A percentile compares a stretch with the other conserved stretches of the same genome.
Evolutionary conservation across 2,329 filamentous ascomycete species (phyloP).

Genomic region (Aspergillus sclerotialis): DNA sequence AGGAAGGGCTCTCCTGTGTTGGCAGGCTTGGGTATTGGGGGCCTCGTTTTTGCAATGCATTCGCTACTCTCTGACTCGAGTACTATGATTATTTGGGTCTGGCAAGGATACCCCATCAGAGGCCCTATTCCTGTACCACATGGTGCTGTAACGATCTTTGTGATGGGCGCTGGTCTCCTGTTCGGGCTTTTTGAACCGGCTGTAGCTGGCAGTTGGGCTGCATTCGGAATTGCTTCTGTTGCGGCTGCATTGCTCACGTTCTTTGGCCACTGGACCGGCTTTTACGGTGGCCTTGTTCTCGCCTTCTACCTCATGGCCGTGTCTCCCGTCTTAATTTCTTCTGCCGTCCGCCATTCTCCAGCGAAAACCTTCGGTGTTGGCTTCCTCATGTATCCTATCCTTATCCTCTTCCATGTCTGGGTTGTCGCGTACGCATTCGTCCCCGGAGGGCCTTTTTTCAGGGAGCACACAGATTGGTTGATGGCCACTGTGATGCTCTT

Average conservation of each 20-base stretch:
- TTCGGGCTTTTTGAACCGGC: constrained; percentile 67
- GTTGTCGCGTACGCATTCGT: constrained; percentile 98
- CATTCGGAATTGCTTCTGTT: constrained; percentile 68
- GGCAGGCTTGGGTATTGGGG: constrained; percentile 70
- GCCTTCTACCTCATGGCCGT: constrained; percentile 77
- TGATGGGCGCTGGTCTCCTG: constrained; percentile 76
- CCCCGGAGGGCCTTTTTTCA: constrained; percentile 82
- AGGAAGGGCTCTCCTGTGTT: constrained; percentile 62
- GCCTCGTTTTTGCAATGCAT: constrained; percentile 81
- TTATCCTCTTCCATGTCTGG: constrained; percentile 98
- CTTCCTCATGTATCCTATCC: constrained; percentile 85
- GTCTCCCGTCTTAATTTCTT: constrained; percentile 65
- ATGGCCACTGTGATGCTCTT: constrained; percentile 80
- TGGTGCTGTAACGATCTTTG: constrained; percentile 75
- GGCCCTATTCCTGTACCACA: constrained; percentile 87
- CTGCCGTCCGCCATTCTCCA: constrained; percentile 69
- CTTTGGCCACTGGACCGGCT: constrained; percentile 79
- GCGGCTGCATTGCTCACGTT: constrained; percentile 73
- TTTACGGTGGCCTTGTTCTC: constrained; percentile 70
- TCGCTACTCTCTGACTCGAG: constrained; percentile 93
- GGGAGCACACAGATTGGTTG: constrained; percentile 93
- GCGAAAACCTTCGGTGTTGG: constrained; percentile 78
- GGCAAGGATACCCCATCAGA: constrained; percentile 89
- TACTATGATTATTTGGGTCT: constrained; percentile 98
- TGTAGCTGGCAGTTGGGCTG: constrained; percentile 68